Evolutionary conservation across 805 yeast species (phyloP).

Genomic region (Saccharomycopsis sp.): DNA sequence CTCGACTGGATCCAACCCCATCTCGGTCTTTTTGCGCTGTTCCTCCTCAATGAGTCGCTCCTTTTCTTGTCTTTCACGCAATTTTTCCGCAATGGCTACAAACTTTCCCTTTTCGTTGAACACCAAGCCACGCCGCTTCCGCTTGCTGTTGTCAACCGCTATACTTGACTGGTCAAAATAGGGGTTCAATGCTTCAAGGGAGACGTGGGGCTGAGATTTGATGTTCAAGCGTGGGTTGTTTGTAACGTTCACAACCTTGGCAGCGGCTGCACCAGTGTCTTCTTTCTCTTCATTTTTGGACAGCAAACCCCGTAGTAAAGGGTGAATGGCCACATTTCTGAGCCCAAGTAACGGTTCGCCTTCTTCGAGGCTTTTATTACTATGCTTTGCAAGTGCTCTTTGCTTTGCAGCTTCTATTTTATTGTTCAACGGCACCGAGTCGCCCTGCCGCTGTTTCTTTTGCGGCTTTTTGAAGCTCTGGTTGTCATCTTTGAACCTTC

Average conservation of each 20-base stretch:
- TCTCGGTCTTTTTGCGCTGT: slow-evolving; percentile 26
- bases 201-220: slow-evolving; percentile 12
- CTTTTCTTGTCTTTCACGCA: slow-evolving; percentile 34
- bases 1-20: slow-evolving; percentile 44
- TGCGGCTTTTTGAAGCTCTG: too few species aligned
- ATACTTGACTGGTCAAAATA: slow-evolving; percentile 26
- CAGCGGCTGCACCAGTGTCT: too few species aligned
- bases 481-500: too few species aligned
- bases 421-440: too few species aligned
- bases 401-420: slow-evolving; percentile 9
- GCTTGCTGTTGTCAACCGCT: slow-evolving; percentile 8
- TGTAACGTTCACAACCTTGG: too few species aligned
- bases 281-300: too few species aligned
- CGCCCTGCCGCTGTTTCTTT: too few species aligned
- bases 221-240: slow-evolving; percentile 5
- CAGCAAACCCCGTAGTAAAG: too few species aligned
- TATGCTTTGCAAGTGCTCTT: not conserved
- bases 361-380: not conserved
- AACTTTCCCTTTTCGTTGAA: slow-evolving; percentile 61
- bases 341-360: too few species aligned
- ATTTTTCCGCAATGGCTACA: slow-evolving; percentile 33
- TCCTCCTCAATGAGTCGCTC: slow-evolving; percentile 29
- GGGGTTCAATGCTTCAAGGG: slow-evolving; percentile 30
- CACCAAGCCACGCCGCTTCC: slow-evolving; percentile 32
- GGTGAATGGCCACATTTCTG: too few species aligned